Conservation (phyloP, 768 basidiomycete genomes). For the Kwoniella heveanensis region DNA sequence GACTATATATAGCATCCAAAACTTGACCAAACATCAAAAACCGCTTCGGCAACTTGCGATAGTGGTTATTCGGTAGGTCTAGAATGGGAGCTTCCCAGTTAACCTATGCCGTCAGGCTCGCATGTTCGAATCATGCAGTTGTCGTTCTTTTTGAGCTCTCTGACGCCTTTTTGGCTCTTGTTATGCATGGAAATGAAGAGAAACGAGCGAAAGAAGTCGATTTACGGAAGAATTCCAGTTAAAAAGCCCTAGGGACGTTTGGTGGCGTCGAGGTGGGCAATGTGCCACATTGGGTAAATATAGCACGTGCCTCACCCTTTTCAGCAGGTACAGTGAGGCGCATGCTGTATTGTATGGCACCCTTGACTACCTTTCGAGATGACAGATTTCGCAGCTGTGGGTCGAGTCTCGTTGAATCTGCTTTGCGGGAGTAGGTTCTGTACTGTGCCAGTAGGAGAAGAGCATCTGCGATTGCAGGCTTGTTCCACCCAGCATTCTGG, state of each 20-base stretch:
- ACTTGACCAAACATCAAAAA: no score
- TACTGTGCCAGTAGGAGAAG: no score
- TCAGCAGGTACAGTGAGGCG: no score
- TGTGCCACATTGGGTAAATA: neutral
- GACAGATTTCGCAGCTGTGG: no score
- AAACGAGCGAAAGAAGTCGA: neutral
- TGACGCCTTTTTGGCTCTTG: neutral
- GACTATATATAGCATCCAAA: neutral
- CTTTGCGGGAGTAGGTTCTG: no score
- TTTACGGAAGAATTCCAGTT: neutral
- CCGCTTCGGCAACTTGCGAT: conserved; percentile 11
- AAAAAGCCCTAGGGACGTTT: neutral
- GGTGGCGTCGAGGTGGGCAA: neutral
- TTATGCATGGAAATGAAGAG: neutral
- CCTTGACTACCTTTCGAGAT: no score
- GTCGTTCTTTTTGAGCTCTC: neutral
- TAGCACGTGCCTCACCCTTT: no score
- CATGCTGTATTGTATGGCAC: no score
- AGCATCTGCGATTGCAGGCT: no score
- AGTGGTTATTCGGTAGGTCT: conserved; percentile 16
- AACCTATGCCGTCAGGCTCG: conserved; percentile 10
- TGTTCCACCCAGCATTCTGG: no score
- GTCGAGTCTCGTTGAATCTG: no score
- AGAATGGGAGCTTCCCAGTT: neutral
- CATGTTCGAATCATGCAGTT: conserved; percentile 8